A percentile compares a stretch with the other conserved stretches of the same genome.
phyloP scores from a whole-genome alignment of 768 basidiomycete genomes.

The Serendipita sp. region DNA sequence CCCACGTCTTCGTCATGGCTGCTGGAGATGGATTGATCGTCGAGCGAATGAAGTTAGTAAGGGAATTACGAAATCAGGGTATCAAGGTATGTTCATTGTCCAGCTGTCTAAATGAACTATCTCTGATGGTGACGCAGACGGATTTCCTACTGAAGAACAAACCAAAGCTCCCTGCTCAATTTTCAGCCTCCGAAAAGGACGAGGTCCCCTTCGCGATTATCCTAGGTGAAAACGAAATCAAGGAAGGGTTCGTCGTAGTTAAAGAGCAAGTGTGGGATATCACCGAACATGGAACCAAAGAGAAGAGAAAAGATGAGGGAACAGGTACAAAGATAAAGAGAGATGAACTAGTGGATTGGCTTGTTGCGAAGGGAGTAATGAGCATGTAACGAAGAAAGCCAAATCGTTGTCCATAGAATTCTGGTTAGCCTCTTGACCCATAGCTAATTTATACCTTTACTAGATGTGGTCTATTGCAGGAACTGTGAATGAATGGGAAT shows the following conservation, averaged over 20 bases:
- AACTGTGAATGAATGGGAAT: not conserved
- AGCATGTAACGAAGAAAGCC: not conserved
- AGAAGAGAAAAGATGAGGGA: constrained; percentile 33
- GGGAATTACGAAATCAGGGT: constrained; percentile 67
- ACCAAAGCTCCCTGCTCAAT: constrained; percentile 76
- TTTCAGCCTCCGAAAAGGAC: constrained; percentile 79
- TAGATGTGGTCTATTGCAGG: not conserved
- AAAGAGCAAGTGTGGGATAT: constrained; percentile 83
- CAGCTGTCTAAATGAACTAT: not conserved
- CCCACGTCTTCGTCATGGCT: constrained; percentile 86
- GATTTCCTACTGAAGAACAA: constrained; percentile 90
- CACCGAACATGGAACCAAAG: constrained; percentile 48
- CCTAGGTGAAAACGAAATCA: constrained; percentile 74
- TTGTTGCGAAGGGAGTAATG: constrained; percentile 20
- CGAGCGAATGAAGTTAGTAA: constrained; percentile 68
- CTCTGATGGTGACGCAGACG: constrained; percentile 30
- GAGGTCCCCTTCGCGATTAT: constrained; percentile 88
- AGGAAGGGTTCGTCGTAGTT: constrained; percentile 69
- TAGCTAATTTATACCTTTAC: constrained; percentile 6
- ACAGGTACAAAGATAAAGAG: constrained; percentile 49
- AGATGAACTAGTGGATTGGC: constrained; percentile 43
- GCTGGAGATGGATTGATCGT: constrained; percentile 77
- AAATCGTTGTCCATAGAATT: not conserved
- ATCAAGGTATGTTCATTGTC: constrained; percentile 48
- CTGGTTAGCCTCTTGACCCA: not conserved